A percentile compares a stretch with the other conserved stretches of the same genome.
Evolutionary conservation across 2,329 filamentous ascomycete genomes (phyloP).

Genomic region (Colletotrichum agaves): DNA sequence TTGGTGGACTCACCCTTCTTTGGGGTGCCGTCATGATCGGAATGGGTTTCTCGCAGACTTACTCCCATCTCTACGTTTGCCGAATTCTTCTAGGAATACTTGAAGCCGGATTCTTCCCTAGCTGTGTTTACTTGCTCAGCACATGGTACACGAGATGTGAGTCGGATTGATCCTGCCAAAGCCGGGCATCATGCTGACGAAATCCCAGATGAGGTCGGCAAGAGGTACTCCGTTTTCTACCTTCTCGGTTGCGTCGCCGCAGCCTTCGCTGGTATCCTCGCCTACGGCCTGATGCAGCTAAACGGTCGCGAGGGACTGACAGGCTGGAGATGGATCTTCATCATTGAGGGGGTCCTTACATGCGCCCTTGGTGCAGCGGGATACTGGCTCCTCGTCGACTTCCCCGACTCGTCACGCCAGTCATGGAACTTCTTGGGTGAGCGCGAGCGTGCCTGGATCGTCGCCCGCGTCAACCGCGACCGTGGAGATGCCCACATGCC

Average conservation of each 20-base stretch:
- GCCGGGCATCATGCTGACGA: neutral
- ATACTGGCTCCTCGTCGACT: constrained; percentile 72
- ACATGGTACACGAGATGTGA: constrained; percentile 77
- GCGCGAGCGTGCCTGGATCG: constrained; percentile 63
- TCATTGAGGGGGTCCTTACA: constrained; percentile 65
- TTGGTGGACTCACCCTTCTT: constrained; percentile 63
- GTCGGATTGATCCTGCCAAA: constrained; percentile 38
- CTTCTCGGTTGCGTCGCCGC: constrained; percentile 74
- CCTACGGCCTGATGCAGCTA: constrained; percentile 76
- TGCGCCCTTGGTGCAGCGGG: constrained; percentile 59
- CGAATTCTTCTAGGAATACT: constrained; percentile 71
- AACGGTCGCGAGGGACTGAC: constrained; percentile 62
- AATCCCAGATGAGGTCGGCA: constrained; percentile 70
- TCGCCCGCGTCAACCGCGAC: constrained; percentile 65
- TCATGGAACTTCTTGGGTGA: constrained; percentile 64
- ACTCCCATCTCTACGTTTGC: constrained; percentile 62
- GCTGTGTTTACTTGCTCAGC: constrained; percentile 76
- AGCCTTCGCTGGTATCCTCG: constrained; percentile 75
- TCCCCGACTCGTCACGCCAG: constrained; percentile 66
- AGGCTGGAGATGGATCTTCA: constrained; percentile 77
- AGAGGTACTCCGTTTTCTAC: constrained; percentile 76
- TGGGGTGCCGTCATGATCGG: constrained; percentile 73
- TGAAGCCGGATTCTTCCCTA: constrained; percentile 78
- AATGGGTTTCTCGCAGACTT: constrained; percentile 70
- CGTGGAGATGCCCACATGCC: constrained; percentile 67